Evolutionary conservation across 176 grass and related monocot genomes (phyloP).

Genomic region (Olyra latifolia): DNA sequence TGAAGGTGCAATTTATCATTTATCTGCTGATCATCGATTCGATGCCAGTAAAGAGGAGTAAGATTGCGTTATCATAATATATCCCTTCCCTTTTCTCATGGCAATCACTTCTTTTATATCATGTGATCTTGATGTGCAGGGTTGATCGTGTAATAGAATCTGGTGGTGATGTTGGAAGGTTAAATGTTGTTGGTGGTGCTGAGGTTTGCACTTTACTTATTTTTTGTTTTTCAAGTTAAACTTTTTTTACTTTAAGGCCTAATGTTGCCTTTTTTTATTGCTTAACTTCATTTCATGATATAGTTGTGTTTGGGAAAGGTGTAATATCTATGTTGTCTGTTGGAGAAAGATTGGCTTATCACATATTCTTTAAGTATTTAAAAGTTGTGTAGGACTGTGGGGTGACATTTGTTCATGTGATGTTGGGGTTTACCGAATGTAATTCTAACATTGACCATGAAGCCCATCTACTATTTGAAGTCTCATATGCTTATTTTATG

Average conservation of each 20-base stretch:
- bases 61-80: slow-evolving; percentile 35
- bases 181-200: slow-evolving; percentile 80
- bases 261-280: background rate
- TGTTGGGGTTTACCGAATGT: background rate
- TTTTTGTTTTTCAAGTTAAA: slow-evolving; percentile 17
- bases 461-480: slow-evolving; percentile 17
- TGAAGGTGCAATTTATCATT: slow-evolving; percentile 77
- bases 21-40: slow-evolving; percentile 88
- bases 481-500: slow-evolving; percentile 1
- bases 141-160: slow-evolving; percentile 86
- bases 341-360: background rate
- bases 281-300: slow-evolving; percentile 10
- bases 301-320: background rate
- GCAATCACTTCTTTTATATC: slow-evolving; percentile 21
- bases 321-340: slow-evolving; percentile 8
- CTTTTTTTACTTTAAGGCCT: background rate
- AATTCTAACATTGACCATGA: background rate
- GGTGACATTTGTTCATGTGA: background rate
- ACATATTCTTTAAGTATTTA: background rate
- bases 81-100: background rate
- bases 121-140: slow-evolving; percentile 48
- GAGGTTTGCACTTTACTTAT: slow-evolving; percentile 54
- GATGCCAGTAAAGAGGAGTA: slow-evolving; percentile 94
- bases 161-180: slow-evolving; percentile 90
- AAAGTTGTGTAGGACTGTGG: background rate